Evolutionary conservation across 352 stramenopile genomes (phyloP), one percentile per base, ranked within the genome.

Genomic region (Elongisporangium anandrum): DNA sequence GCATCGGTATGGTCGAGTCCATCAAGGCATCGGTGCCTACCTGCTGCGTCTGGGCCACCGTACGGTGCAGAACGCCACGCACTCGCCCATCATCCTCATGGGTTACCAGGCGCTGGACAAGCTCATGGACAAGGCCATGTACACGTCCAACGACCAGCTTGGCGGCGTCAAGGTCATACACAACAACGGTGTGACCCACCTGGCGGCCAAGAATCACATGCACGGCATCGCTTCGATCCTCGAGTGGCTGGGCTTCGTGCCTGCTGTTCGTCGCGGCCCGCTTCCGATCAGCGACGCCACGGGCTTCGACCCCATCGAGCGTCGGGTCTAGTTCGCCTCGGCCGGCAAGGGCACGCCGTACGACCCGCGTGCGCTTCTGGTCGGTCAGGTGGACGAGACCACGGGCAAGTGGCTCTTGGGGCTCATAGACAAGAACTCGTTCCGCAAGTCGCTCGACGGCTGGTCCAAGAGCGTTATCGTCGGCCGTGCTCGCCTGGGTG

Each of bases 81-180:
- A 94, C 64, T 97, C 96, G 59, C 98, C 98, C 16, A 99, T 99
- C 66, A 99, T 99, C 73, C 81, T 99, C 23, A 99, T 98, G 52
- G 98, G 98, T 29, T 99, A 98, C 81, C 97, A 99, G 82, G 98
- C 98, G n/a, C 83, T 99, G 49, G 99, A 99, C 83, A 99, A 99
- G 80, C 85, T 99, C 51, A 99, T 99, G 97, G 98, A 97, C 66
- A 94, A 97, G 70, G 90, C 98, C 66, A 96, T 99, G 51, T 99
- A 99, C 84, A 98, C 96, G 38, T 99, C 96, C 4, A 99, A 99
- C 78, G 96, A 99, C 67, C 98, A 99, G 76, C 83, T 99, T n/a
- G 97, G 97, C 70, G 98, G 97, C 19, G 90, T 98, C 57, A 97
- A 97, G 66, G 98, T 99, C 69, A 99, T 99, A 98, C 97, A 98